Base-by-base conservation (phyloP, 1,139 yeast genomes). In the Saccharomyces hybrid region DNA sequence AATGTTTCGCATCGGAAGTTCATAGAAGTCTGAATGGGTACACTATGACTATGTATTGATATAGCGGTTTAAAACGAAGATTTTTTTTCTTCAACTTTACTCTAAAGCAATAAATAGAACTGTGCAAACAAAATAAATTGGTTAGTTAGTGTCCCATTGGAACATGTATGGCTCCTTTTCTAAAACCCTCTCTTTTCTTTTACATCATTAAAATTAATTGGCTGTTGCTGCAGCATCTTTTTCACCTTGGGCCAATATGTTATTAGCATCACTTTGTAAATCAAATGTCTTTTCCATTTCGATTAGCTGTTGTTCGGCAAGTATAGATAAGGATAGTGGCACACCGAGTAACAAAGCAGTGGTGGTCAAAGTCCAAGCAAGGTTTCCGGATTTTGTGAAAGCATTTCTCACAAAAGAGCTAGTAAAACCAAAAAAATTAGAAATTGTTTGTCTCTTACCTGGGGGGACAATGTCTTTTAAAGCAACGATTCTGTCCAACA, bases 281-380 rank as follows among this genome's bases (percentile, higher is more conserved):
- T 86, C 83, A 80, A 90, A 84, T 70, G 89, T 95, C 77, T 88
- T 88, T 77, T 91, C 97, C 86, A 89, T 82, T 75, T 91, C 97
- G 71, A 84, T 84, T 70, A 91, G 80, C 76, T 91, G 97, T 68
- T 90, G 93, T 77, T 91, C 99, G 59, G 91, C 84, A 67, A 91
- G 79, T 63, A 91, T 87, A 53, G 97, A 88, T 68, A 93, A 78
- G 6, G 97, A 85, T 64, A 89, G 78, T 59, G 99, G 99, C 54
- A 90, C 96, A 69, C 97, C 98, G 67, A 93, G 78, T 62, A 93
- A 80, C 66, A 95, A 76, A 46, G 89, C 84, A 53, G 95, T 82
- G 19, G 98, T 85, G 38, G 97, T 84, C 58, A 89, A 65, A 57
- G 86, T 79, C 98, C 98, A 95, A 61, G 91, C 78, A 51, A 87